A percentile compares a stretch with the other conserved stretches of the same genome.
phyloP scores from a whole-genome alignment of 2,329 filamentous ascomycete genomes.

The Diaporthe sp. region DNA sequence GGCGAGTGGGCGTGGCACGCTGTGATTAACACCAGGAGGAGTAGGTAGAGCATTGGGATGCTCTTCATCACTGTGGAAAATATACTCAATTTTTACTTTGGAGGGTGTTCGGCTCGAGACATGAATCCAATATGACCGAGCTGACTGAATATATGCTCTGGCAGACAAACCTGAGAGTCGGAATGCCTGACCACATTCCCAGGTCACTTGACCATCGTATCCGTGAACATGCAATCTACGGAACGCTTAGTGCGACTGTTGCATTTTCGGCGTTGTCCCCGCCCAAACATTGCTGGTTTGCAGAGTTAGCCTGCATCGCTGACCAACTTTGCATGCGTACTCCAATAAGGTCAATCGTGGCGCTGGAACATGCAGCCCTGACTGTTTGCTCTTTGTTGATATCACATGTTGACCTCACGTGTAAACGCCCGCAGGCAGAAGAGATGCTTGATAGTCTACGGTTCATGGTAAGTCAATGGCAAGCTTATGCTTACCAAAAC shows the following conservation, averaged over 20 bases:
- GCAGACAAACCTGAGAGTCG: neutral
- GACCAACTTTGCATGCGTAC: neutral
- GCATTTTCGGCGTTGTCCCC: conserved; percentile 13
- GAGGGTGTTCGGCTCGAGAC: neutral
- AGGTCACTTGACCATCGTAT: neutral
- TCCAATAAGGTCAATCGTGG: neutral
- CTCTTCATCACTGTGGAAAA: neutral
- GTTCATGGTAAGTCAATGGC: neutral
- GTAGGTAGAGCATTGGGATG: neutral
- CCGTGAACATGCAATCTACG: neutral
- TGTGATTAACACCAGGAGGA: neutral
- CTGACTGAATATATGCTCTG: neutral
- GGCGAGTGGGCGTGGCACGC: neutral
- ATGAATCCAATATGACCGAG: no score
- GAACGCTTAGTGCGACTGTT: neutral
- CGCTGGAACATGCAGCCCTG: neutral
- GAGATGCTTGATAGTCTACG: neutral
- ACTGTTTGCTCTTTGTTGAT: neutral
- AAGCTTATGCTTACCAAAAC: neutral
- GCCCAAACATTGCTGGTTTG: neutral
- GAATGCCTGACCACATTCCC: neutral
- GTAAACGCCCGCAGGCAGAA: neutral
- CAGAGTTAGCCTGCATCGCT: neutral
- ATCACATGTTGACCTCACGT: no score
- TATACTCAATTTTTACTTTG: rapidly evolving